Evolutionary conservation across 495 filamentous ascomycete species (phyloP).

Genomic region (Xylaria sp.): DNA sequence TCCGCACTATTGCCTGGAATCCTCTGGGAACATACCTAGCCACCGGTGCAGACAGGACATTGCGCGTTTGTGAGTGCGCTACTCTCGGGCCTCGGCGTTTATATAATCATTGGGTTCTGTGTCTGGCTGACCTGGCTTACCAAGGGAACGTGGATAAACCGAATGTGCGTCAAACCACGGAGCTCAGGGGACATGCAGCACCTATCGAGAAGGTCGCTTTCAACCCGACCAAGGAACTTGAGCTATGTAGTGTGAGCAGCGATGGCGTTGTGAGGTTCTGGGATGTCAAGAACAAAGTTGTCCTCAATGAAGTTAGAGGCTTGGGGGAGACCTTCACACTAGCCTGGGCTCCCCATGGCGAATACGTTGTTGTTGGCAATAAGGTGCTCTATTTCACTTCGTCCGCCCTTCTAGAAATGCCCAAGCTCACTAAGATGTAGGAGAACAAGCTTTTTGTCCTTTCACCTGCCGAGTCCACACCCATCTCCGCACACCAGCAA

Average conservation of each 20-base stretch:
- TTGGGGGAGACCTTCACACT: constrained; percentile 83
- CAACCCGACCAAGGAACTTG: constrained; percentile 86
- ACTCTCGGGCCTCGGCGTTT: background rate
- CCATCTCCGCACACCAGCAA: constrained; percentile 71
- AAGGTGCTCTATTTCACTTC: constrained; percentile 62
- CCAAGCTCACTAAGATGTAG: constrained; percentile 47
- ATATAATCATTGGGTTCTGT: background rate
- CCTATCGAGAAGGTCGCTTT: constrained; percentile 87
- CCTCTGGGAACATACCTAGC: constrained; percentile 85
- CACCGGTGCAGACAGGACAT: constrained; percentile 80
- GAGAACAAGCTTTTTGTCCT: constrained; percentile 75
- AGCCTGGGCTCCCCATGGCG: constrained; percentile 89
- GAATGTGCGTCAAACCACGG: constrained; percentile 80
- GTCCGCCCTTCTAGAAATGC: constrained; percentile 16
- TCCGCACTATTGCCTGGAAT: constrained; percentile 87
- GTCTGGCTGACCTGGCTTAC: constrained; percentile 19
- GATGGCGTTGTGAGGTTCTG: constrained; percentile 91
- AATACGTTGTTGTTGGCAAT: constrained; percentile 79
- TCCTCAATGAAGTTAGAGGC: constrained; percentile 80
- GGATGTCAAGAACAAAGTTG: constrained; percentile 85
- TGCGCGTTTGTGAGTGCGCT: constrained; percentile 68
- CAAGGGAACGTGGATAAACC: constrained; percentile 85
- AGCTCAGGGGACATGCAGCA: constrained; percentile 79
- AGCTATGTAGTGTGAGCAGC: constrained; percentile 82
- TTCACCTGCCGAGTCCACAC: constrained; percentile 57